phyloP scores from a whole-genome alignment of 192 early-diverging fungal species.

The Linnemannia hyalina region DNA sequence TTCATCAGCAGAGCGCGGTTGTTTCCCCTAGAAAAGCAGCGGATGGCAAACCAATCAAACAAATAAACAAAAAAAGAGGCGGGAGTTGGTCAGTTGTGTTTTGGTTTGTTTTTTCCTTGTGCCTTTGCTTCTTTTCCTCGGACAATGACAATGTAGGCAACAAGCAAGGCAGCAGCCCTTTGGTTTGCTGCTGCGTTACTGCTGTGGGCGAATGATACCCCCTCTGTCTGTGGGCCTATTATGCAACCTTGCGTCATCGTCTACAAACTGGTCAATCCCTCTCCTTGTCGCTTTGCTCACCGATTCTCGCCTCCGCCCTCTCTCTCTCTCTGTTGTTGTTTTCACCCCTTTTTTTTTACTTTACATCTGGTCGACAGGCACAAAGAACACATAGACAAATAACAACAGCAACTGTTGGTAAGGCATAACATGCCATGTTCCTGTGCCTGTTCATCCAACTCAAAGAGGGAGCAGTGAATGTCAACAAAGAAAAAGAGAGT shows the following conservation, averaged over 20 bases:
- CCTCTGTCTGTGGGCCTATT: not conserved
- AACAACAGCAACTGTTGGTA: not conserved
- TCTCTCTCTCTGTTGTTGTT: constrained; percentile 1
- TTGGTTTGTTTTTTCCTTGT: not conserved
- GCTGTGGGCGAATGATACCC: not conserved
- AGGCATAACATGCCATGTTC: not conserved
- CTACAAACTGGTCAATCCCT: constrained; percentile 7
- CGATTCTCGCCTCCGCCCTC: not conserved
- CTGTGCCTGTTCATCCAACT: not conserved
- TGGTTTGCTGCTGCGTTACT: not conserved
- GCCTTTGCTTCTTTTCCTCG: not conserved
- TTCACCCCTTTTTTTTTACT: not conserved
- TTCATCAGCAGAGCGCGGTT: constrained; percentile 45
- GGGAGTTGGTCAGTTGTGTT: constrained; percentile 8
- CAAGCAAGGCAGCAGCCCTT: not conserved
- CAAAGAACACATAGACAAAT: not conserved
- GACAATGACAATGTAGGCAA: not conserved
- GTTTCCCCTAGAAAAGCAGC: constrained; percentile 13
- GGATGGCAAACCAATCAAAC: not conserved
- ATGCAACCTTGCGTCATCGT: constrained; percentile 36
- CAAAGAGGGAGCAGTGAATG: not conserved
- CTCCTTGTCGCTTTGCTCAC: constrained; percentile 11
- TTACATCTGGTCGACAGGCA: not conserved
- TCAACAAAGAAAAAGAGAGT: not conserved
- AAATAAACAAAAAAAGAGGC: constrained; percentile 9